Conservation (phyloP, 441 rosid genomes). For the Lepidium campestre region DNA sequence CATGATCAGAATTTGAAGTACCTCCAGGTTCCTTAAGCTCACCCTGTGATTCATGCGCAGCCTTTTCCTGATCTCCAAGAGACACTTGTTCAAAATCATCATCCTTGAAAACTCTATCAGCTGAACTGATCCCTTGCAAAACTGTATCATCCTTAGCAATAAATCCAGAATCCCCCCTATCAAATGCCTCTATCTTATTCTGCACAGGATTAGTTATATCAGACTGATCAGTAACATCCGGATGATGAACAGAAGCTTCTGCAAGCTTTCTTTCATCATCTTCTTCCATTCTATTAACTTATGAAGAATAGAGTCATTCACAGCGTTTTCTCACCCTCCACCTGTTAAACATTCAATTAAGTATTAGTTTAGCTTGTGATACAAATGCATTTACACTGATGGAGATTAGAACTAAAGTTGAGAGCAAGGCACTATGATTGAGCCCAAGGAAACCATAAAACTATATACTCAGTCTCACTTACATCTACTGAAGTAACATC, state of each 20-base stretch:
- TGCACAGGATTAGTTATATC: slow-evolving; percentile 32
- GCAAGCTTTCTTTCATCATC: slow-evolving; percentile 53
- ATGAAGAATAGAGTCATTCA: slow-evolving; percentile 28
- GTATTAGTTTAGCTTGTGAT: background rate
- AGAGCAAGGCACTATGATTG: background rate
- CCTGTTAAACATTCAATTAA: slow-evolving; percentile 26
- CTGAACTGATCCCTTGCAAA: slow-evolving; percentile 32
- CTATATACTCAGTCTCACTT: slow-evolving; percentile 14
- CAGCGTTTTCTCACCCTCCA: slow-evolving; percentile 18
- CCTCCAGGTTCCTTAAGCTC: slow-evolving; percentile 31
- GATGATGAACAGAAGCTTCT: slow-evolving; percentile 32
- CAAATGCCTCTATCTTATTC: slow-evolving; percentile 36
- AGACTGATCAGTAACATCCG: slow-evolving; percentile 23
- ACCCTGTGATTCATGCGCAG: slow-evolving; percentile 28
- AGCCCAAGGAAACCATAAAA: background rate
- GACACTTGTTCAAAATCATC: slow-evolving; percentile 86
- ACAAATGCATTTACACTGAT: background rate
- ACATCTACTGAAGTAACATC: slow-evolving; percentile 20
- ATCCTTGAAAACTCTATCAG: slow-evolving; percentile 41
- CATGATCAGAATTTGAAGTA: slow-evolving; percentile 42
- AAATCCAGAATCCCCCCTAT: slow-evolving; percentile 29
- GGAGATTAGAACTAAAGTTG: background rate
- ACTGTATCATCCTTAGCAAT: slow-evolving; percentile 21
- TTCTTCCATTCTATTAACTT: slow-evolving; percentile 57
- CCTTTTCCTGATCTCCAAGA: slow-evolving; percentile 64